Evolutionary conservation across 768 basidiomycete genomes (phyloP), one percentile per base, ranked within the genome.

Genomic region (Russula sp.): DNA sequence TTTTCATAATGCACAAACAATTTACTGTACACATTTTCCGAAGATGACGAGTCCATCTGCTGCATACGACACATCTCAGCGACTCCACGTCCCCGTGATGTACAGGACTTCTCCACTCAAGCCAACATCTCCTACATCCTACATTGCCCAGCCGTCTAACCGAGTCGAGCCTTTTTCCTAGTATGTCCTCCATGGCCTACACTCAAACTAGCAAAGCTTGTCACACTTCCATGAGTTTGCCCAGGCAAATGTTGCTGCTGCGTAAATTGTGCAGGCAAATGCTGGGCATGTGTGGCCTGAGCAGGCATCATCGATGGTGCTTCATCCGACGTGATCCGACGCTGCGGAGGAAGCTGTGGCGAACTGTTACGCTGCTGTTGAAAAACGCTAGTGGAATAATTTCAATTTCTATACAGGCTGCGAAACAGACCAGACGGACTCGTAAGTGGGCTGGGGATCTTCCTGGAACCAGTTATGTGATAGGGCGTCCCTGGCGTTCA

Each of bases 271-370:
- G 75, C 73, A 52, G 74, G 79, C 7, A 75, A 76, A 36, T 76
- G 77, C 35, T 73, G 73, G 18, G 79, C 79, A 13, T 66, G 68
- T 7, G 68, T 66, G 20, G 79, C 73, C 20, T 83, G 82, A 20
- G 83, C 71, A 29, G 86, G 86, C 75, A 91, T 83, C 89, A 91
- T 90, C 0, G 87, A 89, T 0, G 90, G 88, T 7, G 88, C 90
- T 42, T 98, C 94, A 70, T 98, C 96, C 69, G 93, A 88, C 1
- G 93, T 90, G 55, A 98, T 95, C 45, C 93, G 83, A 35, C 94
- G 79, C 43, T 86, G 85, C 0, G 95, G 95, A 38, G 94, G 95
- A 13, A 86, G 79, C 65, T 91, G 87, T 55, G 82, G 79, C 1
- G 81, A 69, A 0, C 79, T 77, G 20, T 87, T 78, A 3, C 80